phyloP scores from a whole-genome alignment of 495 filamentous ascomycete genomes.

The Penicillium daleae region DNA sequence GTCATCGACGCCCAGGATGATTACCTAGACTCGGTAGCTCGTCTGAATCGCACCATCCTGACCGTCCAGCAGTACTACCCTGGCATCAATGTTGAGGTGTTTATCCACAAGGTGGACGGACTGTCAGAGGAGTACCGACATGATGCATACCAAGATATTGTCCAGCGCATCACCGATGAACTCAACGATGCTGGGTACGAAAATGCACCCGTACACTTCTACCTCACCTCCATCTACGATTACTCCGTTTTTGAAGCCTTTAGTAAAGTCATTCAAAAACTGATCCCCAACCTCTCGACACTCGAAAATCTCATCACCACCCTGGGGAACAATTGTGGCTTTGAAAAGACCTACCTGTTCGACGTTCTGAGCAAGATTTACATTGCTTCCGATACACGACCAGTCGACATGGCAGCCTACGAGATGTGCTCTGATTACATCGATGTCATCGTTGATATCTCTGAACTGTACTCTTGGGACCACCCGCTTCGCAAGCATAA shows the following conservation, averaged over 20 bases:
- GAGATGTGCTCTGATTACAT: slow-evolving; percentile 98
- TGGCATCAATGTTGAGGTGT: slow-evolving; percentile 92
- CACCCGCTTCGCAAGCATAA: slow-evolving; percentile 62
- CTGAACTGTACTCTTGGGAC: slow-evolving; percentile 86
- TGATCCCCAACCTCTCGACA: slow-evolving; percentile 89
- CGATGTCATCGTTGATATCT: slow-evolving; percentile 94
- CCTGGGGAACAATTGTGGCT: slow-evolving; percentile 82
- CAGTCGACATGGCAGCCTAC: slow-evolving; percentile 90
- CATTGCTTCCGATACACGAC: slow-evolving; percentile 91
- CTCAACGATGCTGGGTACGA: slow-evolving; percentile 89
- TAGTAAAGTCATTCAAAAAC: slow-evolving; percentile 95
- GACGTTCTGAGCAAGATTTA: slow-evolving; percentile 98
- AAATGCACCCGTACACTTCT: slow-evolving; percentile 88
- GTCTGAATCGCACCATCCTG: slow-evolving; percentile 85
- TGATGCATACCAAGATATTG: slow-evolving; percentile 92
- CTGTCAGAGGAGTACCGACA: slow-evolving; percentile 92
- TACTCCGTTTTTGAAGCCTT: slow-evolving; percentile 98
- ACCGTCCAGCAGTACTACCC: slow-evolving; percentile 85
- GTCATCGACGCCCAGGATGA: slow-evolving; percentile 98
- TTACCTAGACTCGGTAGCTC: slow-evolving; percentile 84
- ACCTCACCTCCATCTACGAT: slow-evolving; percentile 95
- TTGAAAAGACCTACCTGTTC: slow-evolving; percentile 97
- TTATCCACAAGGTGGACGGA: slow-evolving; percentile 97
- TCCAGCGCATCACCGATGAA: slow-evolving; percentile 96
- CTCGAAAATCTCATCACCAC: slow-evolving; percentile 91